phyloP scores from a whole-genome alignment of 1,284 basidiomycete genomes.

The Ganoderma lucidum region DNA sequence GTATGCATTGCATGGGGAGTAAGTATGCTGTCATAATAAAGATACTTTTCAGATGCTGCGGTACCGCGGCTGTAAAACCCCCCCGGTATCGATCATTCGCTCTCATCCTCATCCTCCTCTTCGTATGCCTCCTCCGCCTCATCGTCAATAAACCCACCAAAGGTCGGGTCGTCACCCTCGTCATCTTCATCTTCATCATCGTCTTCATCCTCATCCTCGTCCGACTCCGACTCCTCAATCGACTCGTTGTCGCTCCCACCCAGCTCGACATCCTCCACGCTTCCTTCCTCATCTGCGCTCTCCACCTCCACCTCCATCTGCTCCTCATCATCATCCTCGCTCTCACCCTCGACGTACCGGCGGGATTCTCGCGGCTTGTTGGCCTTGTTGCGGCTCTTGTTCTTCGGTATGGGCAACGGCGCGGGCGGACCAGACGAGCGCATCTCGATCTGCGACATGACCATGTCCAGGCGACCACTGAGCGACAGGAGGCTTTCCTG shows the following conservation, averaged over 20 bases:
- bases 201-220: conserved; percentile 61
- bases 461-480: conserved; percentile 91
- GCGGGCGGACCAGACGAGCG: conserved; percentile 72
- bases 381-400: conserved; percentile 34
- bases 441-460: conserved; percentile 93
- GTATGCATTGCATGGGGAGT: conserved; percentile 1
- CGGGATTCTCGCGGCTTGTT: conserved; percentile 49
- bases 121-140: conserved; percentile 77
- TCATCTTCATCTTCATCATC: conserved; percentile 63
- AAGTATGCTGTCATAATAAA: conserved; percentile 14
- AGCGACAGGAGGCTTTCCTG: conserved; percentile 89
- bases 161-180: conserved; percentile 61
- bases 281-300: conserved; percentile 70
- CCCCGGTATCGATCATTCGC: conserved; percentile 39
- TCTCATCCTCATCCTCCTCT: conserved; percentile 63
- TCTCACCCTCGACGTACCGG: conserved; percentile 82
- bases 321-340: conserved; percentile 63
- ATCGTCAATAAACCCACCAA: conserved; percentile 76
- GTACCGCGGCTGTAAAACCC: neutral
- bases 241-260: conserved; percentile 67
- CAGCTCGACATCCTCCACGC: conserved; percentile 79
- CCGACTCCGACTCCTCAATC: conserved; percentile 59
- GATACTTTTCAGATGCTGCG: conserved; percentile 26
- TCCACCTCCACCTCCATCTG: conserved; percentile 71
- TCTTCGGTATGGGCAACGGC: conserved; percentile 53